Evolutionary conservation across 2,329 filamentous ascomycete species (phyloP).

Genomic region (Geoglossum cookeanum): DNA sequence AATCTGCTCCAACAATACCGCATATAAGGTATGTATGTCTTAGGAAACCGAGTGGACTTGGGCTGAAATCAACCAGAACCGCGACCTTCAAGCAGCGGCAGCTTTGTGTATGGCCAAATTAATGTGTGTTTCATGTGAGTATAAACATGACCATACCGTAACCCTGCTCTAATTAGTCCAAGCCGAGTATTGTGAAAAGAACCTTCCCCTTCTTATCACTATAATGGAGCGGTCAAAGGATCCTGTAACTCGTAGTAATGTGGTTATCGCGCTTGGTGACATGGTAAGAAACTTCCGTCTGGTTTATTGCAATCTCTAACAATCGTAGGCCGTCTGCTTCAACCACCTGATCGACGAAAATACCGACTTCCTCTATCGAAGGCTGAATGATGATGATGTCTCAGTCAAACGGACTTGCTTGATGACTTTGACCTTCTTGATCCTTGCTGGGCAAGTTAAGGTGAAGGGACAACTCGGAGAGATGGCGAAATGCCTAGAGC

Average conservation of each 20-base stretch:
- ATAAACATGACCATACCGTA: background rate
- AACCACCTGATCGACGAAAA: constrained; percentile 99
- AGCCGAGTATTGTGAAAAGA: constrained; percentile 75
- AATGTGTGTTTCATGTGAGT: constrained; percentile 79
- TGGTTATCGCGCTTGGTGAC: constrained; percentile 89
- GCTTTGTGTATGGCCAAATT: constrained; percentile 91
- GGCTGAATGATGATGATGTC: constrained; percentile 70
- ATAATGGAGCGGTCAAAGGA: constrained; percentile 92
- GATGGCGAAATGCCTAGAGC: constrained; percentile 98
- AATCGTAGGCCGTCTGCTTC: constrained; percentile 62
- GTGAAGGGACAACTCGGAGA: constrained; percentile 96
- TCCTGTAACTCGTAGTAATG: constrained; percentile 83
- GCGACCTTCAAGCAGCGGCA: constrained; percentile 77
- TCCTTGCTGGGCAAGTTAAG: constrained; percentile 93
- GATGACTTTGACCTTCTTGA: constrained; percentile 96
- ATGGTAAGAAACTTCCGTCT: constrained; percentile 33
- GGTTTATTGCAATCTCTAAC: background rate
- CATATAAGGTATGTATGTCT: constrained; percentile 42
- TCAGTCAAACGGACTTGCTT: constrained; percentile 93
- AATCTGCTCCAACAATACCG: constrained; percentile 86
- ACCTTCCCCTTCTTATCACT: constrained; percentile 84
- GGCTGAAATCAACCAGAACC: constrained; percentile 25
- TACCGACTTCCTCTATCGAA: constrained; percentile 90
- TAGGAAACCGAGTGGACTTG: background rate
- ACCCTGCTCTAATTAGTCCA: background rate